Conservation (phyloP, 2,329 filamentous ascomycete genomes). For the Fusarium sp. region DNA sequence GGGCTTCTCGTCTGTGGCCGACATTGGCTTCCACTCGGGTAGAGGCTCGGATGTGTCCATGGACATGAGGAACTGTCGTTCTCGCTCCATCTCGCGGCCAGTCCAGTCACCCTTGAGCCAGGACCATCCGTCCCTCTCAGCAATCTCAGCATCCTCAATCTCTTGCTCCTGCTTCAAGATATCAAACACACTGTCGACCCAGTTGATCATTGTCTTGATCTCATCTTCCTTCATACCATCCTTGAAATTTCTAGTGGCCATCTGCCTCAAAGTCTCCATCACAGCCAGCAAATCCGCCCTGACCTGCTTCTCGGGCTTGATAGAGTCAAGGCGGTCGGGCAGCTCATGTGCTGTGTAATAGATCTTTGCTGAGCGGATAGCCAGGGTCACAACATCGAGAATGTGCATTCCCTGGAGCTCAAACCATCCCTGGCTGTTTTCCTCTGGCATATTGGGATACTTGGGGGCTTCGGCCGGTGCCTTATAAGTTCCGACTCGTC, state of each 20-base stretch:
- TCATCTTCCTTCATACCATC: conserved; percentile 85
- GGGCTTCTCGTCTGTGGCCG: conserved; percentile 60
- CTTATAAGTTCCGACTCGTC: conserved; percentile 49
- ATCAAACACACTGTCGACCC: conserved; percentile 81
- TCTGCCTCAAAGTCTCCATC: conserved; percentile 90
- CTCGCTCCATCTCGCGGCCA: conserved; percentile 78
- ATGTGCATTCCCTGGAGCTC: conserved; percentile 93
- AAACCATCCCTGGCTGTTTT: conserved; percentile 74
- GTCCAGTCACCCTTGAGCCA: conserved; percentile 87
- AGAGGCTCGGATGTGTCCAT: conserved; percentile 73
- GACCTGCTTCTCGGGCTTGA: conserved; percentile 88
- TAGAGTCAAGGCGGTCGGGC: conserved; percentile 84
- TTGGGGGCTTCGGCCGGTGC: conserved; percentile 45
- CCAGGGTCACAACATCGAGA: conserved; percentile 90
- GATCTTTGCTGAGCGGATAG: conserved; percentile 94
- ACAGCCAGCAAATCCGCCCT: conserved; percentile 85
- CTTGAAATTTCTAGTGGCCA: conserved; percentile 87
- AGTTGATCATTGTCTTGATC: conserved; percentile 76
- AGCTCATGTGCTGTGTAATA: conserved; percentile 96
- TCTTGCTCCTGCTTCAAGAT: conserved; percentile 82
- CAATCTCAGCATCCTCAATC: conserved; percentile 77
- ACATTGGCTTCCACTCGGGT: conserved; percentile 72
- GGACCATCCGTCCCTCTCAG: conserved; percentile 78
- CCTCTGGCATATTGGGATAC: conserved; percentile 56
- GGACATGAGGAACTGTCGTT: conserved; percentile 82